Base-by-base conservation (phyloP, 164 flowering plant genomes). In the Vitis rotundifolia region DNA sequence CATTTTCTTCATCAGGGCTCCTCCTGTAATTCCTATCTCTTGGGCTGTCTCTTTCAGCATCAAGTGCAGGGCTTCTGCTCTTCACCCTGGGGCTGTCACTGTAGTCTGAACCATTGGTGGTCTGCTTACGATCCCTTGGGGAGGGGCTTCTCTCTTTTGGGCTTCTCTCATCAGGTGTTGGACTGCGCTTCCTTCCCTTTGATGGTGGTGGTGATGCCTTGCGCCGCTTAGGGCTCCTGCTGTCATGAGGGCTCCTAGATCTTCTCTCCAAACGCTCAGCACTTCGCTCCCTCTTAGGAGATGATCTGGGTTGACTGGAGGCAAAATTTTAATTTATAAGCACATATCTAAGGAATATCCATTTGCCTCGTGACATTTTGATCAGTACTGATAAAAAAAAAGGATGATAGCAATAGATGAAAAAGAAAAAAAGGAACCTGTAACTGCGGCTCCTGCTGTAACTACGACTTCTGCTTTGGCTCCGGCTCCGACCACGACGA, bases 371-470 rank as follows among this genome's bases (percentile, higher is more conserved):
- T 6, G 44, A 37, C 6, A 37, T 4, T 37, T 37, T 0, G 0
- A 37, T 37, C 44, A 6, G 44, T 5, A 2, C 44, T 37, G 5
- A 3, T 37, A 37, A 31, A 31, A 31, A 31, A 8, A 55, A 49
- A 3, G 57, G 63, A 22, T 1, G 8, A 29, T 31, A 1, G 12
- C 5, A 3, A 22, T 22, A 29, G 47, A 60, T 26, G 13, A 8
- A 8, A 60, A 10, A 28, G 44, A 60, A 37, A 47, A 12, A 68
- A 48, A 48, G 44, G 44, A 59, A 92, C 95, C 97, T 87, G 85
- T 87, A 82, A 79, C 95, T 89, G 52, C 85, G 92, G 68, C 89
- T 85, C 18, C 91, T 68, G 82, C 92, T 88, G 78, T 78, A 81
- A 75, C 94, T 22, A 22, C 26, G 26, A 22, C 26, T 22, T 22